Evolutionary conservation across 805 yeast species (phyloP).

Genomic region (Saccharomyces mikatae): DNA sequence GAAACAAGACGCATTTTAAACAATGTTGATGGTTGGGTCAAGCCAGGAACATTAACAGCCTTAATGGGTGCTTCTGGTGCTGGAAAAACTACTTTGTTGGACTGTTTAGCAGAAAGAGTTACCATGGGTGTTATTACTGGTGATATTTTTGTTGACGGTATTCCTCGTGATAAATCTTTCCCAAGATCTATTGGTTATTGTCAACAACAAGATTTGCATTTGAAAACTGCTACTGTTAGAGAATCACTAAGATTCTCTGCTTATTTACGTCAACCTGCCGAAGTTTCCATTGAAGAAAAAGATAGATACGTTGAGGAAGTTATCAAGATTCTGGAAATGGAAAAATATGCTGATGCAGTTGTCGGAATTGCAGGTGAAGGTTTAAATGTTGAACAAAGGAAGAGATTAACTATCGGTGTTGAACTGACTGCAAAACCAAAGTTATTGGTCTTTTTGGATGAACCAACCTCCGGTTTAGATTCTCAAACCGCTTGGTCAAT

Average conservation of each 20-base stretch:
- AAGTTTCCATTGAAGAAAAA: constrained; percentile 47
- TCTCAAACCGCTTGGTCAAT: constrained; percentile 65
- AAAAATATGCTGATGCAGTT: constrained; percentile 57
- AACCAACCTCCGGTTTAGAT: constrained; percentile 63
- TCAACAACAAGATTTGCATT: constrained; percentile 70
- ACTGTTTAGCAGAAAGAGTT: constrained; percentile 62
- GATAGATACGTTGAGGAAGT: constrained; percentile 58
- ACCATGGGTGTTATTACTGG: constrained; percentile 66
- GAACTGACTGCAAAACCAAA: constrained; percentile 61
- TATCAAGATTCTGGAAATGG: constrained; percentile 56
- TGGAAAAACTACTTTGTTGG: constrained; percentile 68
- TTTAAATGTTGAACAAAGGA: constrained; percentile 53
- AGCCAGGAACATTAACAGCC: constrained; percentile 77
- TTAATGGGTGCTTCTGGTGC: constrained; percentile 76
- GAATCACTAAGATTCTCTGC: constrained; percentile 66
- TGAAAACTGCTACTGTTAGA: constrained; percentile 58
- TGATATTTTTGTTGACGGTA: constrained; percentile 60
- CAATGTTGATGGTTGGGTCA: constrained; percentile 74
- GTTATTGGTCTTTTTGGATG: constrained; percentile 52
- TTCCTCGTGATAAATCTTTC: constrained; percentile 51
- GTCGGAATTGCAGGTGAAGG: constrained; percentile 73
- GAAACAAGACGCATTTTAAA: constrained; percentile 54
- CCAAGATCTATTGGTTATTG: constrained; percentile 60
- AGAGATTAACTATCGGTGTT: constrained; percentile 57
- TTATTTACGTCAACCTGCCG: constrained; percentile 53